Evolutionary conservation across 1,284 basidiomycete species (phyloP).

Genomic region (Inonotus obliquus): DNA sequence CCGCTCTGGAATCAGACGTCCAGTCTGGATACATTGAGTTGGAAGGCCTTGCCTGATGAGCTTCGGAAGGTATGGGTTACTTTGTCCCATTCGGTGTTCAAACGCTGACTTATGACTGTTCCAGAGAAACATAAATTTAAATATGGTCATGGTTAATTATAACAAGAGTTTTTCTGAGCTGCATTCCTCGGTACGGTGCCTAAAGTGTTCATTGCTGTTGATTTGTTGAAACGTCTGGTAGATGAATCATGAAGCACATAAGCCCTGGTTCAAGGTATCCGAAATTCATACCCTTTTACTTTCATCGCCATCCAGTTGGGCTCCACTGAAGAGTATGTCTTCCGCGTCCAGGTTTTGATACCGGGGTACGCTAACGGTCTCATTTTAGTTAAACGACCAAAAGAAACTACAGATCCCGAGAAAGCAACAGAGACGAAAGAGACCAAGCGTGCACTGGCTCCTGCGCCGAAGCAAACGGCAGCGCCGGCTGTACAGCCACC

Average conservation of each 20-base stretch:
- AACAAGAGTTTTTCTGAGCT: conserved; percentile 48
- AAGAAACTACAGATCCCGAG: background rate
- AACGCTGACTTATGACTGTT: background rate
- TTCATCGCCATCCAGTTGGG: conserved; percentile 23
- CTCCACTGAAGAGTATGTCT: background rate
- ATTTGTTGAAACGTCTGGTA: conserved; percentile 18
- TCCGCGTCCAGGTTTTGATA: background rate
- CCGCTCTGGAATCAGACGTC: conserved; percentile 53
- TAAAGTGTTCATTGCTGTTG: conserved; percentile 22
- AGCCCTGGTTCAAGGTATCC: conserved; percentile 56
- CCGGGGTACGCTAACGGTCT: background rate
- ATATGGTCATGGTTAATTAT: conserved; percentile 42
- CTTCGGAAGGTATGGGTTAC: conserved; percentile 49
- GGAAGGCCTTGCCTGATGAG: conserved; percentile 61
- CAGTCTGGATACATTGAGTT: conserved; percentile 51
- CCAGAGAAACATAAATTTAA: conserved; percentile 60
- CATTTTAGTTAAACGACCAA: conserved; percentile 12
- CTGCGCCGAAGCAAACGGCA: background rate
- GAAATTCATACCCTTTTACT: conserved; percentile 28
- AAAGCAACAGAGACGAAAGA: conserved; percentile 8
- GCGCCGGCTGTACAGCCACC: background rate
- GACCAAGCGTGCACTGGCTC: conserved; percentile 2
- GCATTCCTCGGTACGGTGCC: conserved; percentile 38
- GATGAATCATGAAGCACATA: conserved; percentile 34
- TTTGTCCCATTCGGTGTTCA: background rate